Evolutionary conservation across 2,329 filamentous ascomycete genomes (phyloP).

Genomic region (Cytospora paraplurivora): DNA sequence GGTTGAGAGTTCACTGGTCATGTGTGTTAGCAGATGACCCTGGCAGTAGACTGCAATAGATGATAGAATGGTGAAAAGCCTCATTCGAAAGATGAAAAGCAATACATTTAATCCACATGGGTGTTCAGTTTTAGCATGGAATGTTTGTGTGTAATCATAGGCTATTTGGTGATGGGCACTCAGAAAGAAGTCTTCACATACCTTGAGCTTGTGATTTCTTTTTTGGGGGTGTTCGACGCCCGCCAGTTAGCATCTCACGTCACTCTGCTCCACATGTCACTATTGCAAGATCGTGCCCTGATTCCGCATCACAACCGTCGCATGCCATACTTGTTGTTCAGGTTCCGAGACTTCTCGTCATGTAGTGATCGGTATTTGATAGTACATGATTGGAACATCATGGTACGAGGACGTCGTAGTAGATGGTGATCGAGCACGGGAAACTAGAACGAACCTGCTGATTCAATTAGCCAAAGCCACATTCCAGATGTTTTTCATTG

Average conservation of each 20-base stretch:
- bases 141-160: constrained; percentile 69
- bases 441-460: constrained; percentile 28
- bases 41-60: constrained; percentile 31
- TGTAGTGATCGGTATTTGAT: constrained; percentile 46
- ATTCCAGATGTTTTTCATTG: constrained; percentile 3
- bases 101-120: constrained; percentile 66
- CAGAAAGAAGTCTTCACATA: constrained; percentile 36
- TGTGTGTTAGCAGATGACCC: constrained; percentile 31
- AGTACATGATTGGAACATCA: constrained; percentile 48
- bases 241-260: not conserved
- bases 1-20: constrained; percentile 25
- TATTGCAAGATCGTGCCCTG: not conserved
- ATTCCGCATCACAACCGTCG: not conserved
- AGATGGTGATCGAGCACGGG: constrained; percentile 1
- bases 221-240: no score
- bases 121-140: constrained; percentile 78
- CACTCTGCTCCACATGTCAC: constrained; percentile 14
- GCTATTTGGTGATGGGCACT: constrained; percentile 30
- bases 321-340: constrained; percentile 27
- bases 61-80: constrained; percentile 40
- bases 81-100: constrained; percentile 90
- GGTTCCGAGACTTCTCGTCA: constrained; percentile 35
- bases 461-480: constrained; percentile 31
- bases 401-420: constrained; percentile 31
- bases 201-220: not conserved